Conservation (phyloP, 257 asterid species). For the Parsonsia alboflavescens region DNA sequence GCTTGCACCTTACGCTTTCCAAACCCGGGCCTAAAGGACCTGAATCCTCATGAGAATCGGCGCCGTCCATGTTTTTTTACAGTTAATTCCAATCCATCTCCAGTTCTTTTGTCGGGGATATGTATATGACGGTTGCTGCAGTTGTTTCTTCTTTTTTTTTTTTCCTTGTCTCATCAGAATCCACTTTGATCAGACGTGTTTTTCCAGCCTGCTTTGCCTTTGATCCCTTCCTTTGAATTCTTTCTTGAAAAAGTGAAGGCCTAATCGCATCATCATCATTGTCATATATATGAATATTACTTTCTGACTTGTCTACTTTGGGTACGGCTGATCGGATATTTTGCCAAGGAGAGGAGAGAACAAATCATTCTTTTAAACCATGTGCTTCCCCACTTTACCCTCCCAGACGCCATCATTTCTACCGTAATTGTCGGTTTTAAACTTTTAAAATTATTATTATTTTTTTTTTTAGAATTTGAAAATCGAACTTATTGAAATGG, state of each 20-base stretch:
- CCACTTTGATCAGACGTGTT: background rate
- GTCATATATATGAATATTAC: no score
- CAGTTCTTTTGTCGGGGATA: background rate
- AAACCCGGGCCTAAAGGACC: background rate
- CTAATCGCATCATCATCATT: no score
- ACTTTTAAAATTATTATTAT: no score
- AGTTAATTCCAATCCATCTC: slow-evolving; percentile 1
- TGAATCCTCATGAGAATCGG: slow-evolving; percentile 3
- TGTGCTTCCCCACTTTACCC: slow-evolving; percentile 3
- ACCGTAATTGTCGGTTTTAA: background rate
- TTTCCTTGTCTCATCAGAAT: background rate
- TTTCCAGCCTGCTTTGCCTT: background rate
- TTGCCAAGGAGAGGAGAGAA: background rate
- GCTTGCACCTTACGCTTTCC: slow-evolving; percentile 8
- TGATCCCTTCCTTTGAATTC: background rate
- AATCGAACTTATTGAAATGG: no score
- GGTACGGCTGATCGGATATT: no score
- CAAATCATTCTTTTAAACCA: slow-evolving; percentile 3
- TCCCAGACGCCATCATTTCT: background rate
- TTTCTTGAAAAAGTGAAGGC: no score
- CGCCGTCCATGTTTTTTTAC: slow-evolving; percentile 4
- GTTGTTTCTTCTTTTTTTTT: background rate
- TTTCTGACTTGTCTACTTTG: background rate
- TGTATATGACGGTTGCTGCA: background rate
- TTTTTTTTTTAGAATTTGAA: no score